Conservation (phyloP, 805 yeast species). For the Barnettozyma salicaria region DNA sequence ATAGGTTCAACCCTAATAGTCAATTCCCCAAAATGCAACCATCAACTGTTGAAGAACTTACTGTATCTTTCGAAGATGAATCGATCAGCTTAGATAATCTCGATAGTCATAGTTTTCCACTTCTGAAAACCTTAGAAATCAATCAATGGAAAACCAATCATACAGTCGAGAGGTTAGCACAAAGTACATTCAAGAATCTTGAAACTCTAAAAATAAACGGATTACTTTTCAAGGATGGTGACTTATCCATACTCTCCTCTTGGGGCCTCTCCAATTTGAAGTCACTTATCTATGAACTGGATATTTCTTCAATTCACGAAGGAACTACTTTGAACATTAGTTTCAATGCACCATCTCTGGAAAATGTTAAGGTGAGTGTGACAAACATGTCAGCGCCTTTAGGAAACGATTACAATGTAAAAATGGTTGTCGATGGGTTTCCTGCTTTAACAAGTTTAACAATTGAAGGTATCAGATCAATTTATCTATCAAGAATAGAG, state of each 20-base stretch:
- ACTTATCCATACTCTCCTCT: background rate
- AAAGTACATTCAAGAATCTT: background rate
- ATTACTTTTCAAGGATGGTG: background rate
- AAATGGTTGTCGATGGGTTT: background rate
- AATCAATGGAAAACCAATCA: constrained; percentile 1
- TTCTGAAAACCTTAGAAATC: constrained; percentile 1
- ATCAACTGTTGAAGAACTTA: constrained; percentile 1
- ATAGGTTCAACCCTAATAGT: constrained; percentile 7
- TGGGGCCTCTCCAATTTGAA: constrained; percentile 4
- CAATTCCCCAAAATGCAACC: constrained; percentile 5
- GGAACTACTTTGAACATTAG: no score
- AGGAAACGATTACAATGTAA: background rate
- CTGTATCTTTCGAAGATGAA: constrained; percentile 4
- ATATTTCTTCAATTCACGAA: background rate
- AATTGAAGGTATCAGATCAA: constrained; percentile 3
- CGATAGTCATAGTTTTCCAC: constrained; percentile 1
- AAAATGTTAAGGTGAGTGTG: background rate
- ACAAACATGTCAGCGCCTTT: background rate
- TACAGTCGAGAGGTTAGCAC: background rate
- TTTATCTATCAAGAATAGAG: background rate
- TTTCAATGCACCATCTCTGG: constrained; percentile 3
- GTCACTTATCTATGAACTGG: background rate
- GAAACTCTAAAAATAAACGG: constrained; percentile 3
- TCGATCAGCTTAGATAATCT: constrained; percentile 1
- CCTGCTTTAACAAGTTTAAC: constrained; percentile 1